These are phyloP conservation scores for Fusarium dlaminii DNA, from an alignment of 2,329 filamentous ascomycete species.

Conservation along the genomic window DNA sequence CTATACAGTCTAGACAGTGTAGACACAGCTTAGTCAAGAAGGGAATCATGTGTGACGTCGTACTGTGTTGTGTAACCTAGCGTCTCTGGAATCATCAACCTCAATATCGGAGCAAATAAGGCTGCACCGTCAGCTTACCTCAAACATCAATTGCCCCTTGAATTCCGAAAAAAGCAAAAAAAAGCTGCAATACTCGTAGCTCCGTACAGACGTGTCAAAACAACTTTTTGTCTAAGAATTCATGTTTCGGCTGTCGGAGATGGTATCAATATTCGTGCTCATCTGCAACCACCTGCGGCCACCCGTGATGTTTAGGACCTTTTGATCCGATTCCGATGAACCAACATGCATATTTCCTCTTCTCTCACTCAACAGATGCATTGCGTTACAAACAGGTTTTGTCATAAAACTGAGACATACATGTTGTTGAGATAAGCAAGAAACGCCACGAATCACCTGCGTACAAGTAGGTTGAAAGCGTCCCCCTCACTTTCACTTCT, in stretches of 20 bases:
- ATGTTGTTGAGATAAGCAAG: neutral
- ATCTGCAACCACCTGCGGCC: neutral
- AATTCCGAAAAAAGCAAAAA: neutral
- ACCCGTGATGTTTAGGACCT: neutral
- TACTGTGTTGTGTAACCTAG: neutral
- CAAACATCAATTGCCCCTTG: neutral
- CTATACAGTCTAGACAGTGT: neutral
- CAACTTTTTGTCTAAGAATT: neutral
- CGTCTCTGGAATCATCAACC: neutral
- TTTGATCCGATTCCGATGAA: neutral
- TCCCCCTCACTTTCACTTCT: neutral
- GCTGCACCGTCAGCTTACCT: neutral
- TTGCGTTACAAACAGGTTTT: neutral
- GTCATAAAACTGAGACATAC: neutral
- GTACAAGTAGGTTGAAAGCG: neutral
- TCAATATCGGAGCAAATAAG: neutral
- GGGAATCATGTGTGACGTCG: neutral
- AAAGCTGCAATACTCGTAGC: neutral
- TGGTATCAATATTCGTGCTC: neutral
- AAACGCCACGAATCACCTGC: neutral
- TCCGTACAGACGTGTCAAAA: neutral
- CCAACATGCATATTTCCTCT: neutral
- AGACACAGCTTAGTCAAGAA: neutral
- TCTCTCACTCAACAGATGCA: neutral
- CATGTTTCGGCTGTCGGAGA: neutral